These are phyloP conservation scores for Ophiostoma himal-ulmi DNA, from an alignment of 2,329 filamentous ascomycete species.

Conservation along the genomic window DNA sequence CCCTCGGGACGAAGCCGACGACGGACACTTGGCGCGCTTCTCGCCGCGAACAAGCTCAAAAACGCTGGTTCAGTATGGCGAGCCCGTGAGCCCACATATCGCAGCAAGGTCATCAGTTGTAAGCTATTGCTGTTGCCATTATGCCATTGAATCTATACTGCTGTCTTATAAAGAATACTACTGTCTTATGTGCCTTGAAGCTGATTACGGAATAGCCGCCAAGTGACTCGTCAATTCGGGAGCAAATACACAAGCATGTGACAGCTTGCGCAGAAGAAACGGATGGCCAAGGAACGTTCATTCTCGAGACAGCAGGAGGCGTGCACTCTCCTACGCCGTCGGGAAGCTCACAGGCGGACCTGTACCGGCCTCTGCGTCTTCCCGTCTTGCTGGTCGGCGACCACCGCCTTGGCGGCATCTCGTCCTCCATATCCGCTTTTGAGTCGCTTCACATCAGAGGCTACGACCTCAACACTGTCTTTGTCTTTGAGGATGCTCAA, in stretches of 20 bases:
- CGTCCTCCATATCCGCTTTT: constrained; percentile 70
- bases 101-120: not conserved
- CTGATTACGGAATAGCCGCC: not conserved
- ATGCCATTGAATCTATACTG: too few relatives aligned
- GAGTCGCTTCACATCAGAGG: constrained; percentile 73
- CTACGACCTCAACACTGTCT: constrained; percentile 65
- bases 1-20: constrained; percentile 42
- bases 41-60: constrained; percentile 12
- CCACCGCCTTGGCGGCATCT: constrained; percentile 70
- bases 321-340: constrained; percentile 74
- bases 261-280: constrained; percentile 50
- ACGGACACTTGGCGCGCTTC: constrained; percentile 18
- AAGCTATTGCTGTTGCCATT: not conserved
- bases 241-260: not conserved
- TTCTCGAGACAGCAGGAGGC: constrained; percentile 77
- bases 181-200: not conserved
- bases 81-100: constrained; percentile 68
- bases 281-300: constrained; percentile 38
- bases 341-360: constrained; percentile 68
- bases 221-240: not conserved
- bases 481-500: constrained; percentile 60
- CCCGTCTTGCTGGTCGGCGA: constrained; percentile 72
- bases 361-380: constrained; percentile 67
- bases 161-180: not conserved
- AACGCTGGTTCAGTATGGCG: constrained; percentile 60